Evolutionary conservation across 768 basidiomycete species (phyloP).

Genomic region (Tephrocybe sp.): DNA sequence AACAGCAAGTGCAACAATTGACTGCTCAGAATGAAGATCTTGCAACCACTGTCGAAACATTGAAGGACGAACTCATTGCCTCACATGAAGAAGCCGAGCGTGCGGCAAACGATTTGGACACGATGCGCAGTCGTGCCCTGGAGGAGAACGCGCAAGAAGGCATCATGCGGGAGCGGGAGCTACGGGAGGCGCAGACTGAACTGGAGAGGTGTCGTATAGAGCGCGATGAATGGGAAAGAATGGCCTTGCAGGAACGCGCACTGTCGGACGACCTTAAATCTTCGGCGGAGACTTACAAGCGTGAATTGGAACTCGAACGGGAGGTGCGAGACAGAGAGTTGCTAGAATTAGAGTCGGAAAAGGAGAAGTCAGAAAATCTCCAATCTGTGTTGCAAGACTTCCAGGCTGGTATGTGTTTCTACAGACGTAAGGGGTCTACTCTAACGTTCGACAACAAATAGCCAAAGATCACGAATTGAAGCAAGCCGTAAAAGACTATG

Average conservation of each 20-base stretch:
- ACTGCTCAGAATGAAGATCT: constrained; percentile 79
- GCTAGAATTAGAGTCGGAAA: constrained; percentile 62
- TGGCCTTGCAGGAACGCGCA: constrained; percentile 61
- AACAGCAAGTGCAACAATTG: constrained; percentile 79
- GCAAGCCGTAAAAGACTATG: constrained; percentile 81
- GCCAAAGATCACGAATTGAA: constrained; percentile 91
- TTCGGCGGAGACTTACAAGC: constrained; percentile 51
- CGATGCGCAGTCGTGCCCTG: constrained; percentile 60
- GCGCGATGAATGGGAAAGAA: constrained; percentile 59
- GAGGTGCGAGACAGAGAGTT: constrained; percentile 57
- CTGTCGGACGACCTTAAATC: constrained; percentile 68
- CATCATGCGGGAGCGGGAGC: constrained; percentile 69
- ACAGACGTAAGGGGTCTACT: background rate
- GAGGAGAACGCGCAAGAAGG: constrained; percentile 73
- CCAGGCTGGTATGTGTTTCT: constrained; percentile 70
- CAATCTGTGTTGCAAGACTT: constrained; percentile 96
- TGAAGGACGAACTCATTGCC: constrained; percentile 76
- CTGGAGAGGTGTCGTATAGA: constrained; percentile 86
- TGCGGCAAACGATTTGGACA: constrained; percentile 66
- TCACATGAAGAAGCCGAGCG: constrained; percentile 78
- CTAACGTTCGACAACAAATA: constrained; percentile 28
- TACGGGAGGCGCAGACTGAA: constrained; percentile 82
- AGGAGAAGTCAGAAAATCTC: constrained; percentile 77
- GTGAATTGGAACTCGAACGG: constrained; percentile 68
- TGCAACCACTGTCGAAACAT: constrained; percentile 65